These are phyloP conservation scores for Nemophila menziesii DNA, from an alignment of 257 asterid genomes.

Conservation along the genomic window DNA sequence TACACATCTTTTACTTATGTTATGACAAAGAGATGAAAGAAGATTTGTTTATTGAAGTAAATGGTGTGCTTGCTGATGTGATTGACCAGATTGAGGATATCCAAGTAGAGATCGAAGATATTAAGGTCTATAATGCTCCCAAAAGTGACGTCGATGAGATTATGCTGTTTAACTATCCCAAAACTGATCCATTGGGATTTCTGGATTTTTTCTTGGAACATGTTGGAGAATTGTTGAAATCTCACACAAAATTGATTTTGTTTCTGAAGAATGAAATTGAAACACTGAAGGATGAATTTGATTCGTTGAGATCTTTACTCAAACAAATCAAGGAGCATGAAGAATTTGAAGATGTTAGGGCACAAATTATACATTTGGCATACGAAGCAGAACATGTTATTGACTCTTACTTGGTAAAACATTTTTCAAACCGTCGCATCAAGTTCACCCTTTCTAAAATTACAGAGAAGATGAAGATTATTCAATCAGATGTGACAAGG, in stretches of 20 bases:
- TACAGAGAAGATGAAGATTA: too few species aligned
- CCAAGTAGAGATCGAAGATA: background rate
- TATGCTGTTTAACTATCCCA: background rate
- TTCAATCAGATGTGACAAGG: too few species aligned
- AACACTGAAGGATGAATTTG: background rate
- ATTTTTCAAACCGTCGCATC: too few species aligned
- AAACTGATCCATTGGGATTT: too few species aligned
- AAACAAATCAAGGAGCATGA: background rate
- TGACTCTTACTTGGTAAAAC: slow-evolving; percentile 1
- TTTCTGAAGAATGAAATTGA: background rate
- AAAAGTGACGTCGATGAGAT: background rate
- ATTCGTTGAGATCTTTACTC: background rate
- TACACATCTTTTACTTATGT: background rate
- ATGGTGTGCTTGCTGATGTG: background rate
- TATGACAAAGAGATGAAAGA: background rate
- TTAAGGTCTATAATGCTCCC: too few species aligned
- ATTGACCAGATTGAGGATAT: background rate
- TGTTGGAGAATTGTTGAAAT: background rate
- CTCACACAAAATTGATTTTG: background rate
- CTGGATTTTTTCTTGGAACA: slow-evolving; percentile 1
- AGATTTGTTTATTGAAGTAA: background rate
- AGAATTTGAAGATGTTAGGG: too few species aligned
- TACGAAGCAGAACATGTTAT: background rate
- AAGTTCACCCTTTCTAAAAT: too few species aligned
- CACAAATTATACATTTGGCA: background rate